phyloP scores from a whole-genome alignment of 768 basidiomycete species.

The Coprinopsis strossmayeri region DNA sequence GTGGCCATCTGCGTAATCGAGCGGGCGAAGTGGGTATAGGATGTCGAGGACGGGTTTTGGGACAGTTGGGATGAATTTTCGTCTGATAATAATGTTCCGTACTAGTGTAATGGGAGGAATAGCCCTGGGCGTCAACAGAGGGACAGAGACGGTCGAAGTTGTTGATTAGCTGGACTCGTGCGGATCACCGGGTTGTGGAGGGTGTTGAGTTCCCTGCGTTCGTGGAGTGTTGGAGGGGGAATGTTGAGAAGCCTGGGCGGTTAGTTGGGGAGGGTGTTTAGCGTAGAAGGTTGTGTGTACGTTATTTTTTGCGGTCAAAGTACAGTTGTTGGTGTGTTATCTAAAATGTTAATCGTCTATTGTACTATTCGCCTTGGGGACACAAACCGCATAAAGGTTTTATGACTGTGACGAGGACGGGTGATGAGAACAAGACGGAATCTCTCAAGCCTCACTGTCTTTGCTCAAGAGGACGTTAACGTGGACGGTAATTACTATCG shows the following conservation, averaged over 20 bases:
- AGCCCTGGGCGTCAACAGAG: too few relatives aligned
- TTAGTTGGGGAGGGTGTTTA: slow-evolving; percentile 51
- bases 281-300: too few relatives aligned
- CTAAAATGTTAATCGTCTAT: too few relatives aligned
- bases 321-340: too few relatives aligned
- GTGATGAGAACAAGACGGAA: too few relatives aligned
- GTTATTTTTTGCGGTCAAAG: too few relatives aligned
- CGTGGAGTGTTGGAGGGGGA: slow-evolving; percentile 77
- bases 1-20: slow-evolving; percentile 83
- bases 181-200: slow-evolving; percentile 83
- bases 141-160: slow-evolving; percentile 24
- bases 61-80: background rate
- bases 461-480: too few relatives aligned
- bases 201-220: slow-evolving; percentile 87
- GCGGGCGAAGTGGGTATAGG: slow-evolving; percentile 71
- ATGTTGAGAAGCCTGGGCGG: slow-evolving; percentile 70
- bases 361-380: too few relatives aligned
- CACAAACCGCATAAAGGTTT: too few relatives aligned
- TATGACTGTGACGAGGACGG: too few relatives aligned
- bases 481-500: too few relatives aligned
- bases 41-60: slow-evolving; percentile 41
- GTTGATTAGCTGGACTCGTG: slow-evolving; percentile 77
- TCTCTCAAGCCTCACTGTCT: too few relatives aligned
- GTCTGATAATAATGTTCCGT: background rate
- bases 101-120: background rate